Evolutionary conservation across 129 eudicot species (phyloP).

Genomic region (Oenanthe sinensis): DNA sequence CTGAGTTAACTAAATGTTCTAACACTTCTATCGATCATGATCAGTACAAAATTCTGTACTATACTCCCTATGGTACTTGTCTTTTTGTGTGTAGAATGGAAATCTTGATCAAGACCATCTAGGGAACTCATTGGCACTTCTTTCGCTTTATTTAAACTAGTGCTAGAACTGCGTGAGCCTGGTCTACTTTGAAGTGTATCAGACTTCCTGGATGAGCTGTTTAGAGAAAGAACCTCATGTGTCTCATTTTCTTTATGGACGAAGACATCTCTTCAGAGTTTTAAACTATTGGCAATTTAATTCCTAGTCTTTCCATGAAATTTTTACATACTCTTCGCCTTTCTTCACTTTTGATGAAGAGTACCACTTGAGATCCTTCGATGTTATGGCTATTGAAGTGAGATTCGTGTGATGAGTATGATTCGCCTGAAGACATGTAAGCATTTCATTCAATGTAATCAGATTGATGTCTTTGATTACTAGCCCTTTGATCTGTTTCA

Average conservation of each 20-base stretch:
- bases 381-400: conserved; percentile 17
- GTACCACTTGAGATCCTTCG: conserved; percentile 29
- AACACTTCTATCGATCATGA: conserved; percentile 41
- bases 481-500: not conserved
- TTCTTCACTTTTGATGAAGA: conserved; percentile 34
- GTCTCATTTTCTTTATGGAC: conserved; percentile 31
- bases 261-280: conserved; percentile 25
- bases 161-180: conserved; percentile 12
- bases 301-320: conserved; percentile 37
- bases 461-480: not conserved
- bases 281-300: conserved; percentile 31
- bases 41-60: conserved; percentile 21
- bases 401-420: not conserved
- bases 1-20: conserved; percentile 35
- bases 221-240: not conserved
- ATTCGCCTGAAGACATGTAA: conserved; percentile 9
- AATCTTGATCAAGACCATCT: conserved; percentile 35
- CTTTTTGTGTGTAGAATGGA: conserved; percentile 3
- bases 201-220: conserved; percentile 23
- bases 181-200: conserved; percentile 10
- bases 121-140: conserved; percentile 39
- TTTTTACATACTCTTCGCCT: conserved; percentile 28
- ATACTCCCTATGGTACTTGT: not conserved
- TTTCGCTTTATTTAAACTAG: conserved; percentile 15
- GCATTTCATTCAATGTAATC: conserved; percentile 8